These are phyloP conservation scores for Ustilago bromivora DNA, from an alignment of 1,284 basidiomycete genomes.

Conservation along the genomic window DNA sequence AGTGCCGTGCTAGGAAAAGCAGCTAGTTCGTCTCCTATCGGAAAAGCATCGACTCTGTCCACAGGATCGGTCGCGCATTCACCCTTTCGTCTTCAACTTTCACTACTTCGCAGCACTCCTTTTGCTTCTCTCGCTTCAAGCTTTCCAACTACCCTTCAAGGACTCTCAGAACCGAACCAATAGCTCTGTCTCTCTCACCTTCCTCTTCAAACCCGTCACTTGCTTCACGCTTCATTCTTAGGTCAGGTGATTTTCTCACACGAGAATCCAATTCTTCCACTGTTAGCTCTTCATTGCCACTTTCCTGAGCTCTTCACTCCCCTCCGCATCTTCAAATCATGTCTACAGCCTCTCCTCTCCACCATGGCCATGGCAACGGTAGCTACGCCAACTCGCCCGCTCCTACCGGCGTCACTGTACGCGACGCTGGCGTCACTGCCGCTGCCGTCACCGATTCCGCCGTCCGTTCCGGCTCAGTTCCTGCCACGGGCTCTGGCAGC, in stretches of 20 bases:
- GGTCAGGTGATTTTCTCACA: not conserved
- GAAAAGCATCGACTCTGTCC: slow-evolving; percentile 24
- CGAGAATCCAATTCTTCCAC: not conserved
- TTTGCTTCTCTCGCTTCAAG: slow-evolving; percentile 6
- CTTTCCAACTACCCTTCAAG: slow-evolving; percentile 1
- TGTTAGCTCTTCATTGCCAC: not conserved
- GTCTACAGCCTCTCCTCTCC: slow-evolving; percentile 55
- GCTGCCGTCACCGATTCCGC: slow-evolving; percentile 45
- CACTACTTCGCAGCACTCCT: slow-evolving; percentile 4
- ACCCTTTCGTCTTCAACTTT: slow-evolving; percentile 10
- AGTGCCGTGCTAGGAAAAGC: slow-evolving; percentile 18
- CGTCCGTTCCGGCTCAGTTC: slow-evolving; percentile 48
- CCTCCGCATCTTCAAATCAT: slow-evolving; percentile 17
- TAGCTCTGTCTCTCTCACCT: slow-evolving; percentile 1
- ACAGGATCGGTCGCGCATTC: slow-evolving; percentile 13
- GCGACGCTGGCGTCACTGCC: slow-evolving; percentile 43
- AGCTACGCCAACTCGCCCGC: slow-evolving; percentile 54
- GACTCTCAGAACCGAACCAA: slow-evolving; percentile 4
- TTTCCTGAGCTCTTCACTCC: not conserved
- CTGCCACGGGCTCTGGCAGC: slow-evolving; percentile 46
- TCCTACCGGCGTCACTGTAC: slow-evolving; percentile 37
- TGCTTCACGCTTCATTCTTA: not conserved
- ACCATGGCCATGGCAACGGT: slow-evolving; percentile 52
- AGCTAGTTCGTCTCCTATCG: slow-evolving; percentile 11
- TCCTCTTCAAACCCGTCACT: not conserved